A percentile compares a stretch with the other conserved stretches of the same genome.
Conservation (phyloP, 257 asterid species). For the Paraleonurus japonicus region DNA sequence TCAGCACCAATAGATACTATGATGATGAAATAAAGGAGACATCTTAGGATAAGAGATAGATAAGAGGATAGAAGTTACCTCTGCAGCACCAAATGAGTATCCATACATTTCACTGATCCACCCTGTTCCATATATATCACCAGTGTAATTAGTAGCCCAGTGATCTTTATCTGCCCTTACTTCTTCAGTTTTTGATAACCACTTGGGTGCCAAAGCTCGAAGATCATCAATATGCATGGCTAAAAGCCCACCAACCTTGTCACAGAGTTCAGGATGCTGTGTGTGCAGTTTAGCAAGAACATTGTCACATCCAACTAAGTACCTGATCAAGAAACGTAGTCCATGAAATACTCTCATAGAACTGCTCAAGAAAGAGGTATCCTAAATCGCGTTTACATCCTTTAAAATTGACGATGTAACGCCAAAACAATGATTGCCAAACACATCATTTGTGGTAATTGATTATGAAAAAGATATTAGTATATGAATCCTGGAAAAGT, state of each 20-base stretch:
- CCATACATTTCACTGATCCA: conserved; percentile 99
- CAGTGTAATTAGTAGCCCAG: conserved; percentile 87
- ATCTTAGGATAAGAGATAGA: background rate
- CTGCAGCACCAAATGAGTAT: conserved; percentile 97
- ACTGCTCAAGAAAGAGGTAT: background rate
- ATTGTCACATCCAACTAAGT: conserved; percentile 89
- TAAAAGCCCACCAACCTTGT: conserved; percentile 94
- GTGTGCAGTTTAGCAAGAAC: conserved; percentile 84
- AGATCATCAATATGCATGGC: conserved; percentile 98
- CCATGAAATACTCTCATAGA: background rate
- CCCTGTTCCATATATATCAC: conserved; percentile 83
- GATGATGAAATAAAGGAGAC: background rate
- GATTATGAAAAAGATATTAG: background rate
- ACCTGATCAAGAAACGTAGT: conserved; percentile 47
- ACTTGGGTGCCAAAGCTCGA: conserved; percentile 84
- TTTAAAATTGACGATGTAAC: background rate
- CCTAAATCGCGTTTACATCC: background rate
- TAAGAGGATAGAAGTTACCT: conserved; percentile 43
- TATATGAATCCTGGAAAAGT: background rate
- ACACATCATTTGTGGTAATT: background rate
- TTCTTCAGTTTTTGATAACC: conserved; percentile 94
- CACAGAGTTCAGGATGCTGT: conserved; percentile 85
- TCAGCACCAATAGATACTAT: background rate
- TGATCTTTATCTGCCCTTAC: conserved; percentile 83
- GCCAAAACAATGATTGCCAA: background rate